Conservation (phyloP, 2,329 filamentous ascomycete genomes). For the Verticillium nonalfalfae region DNA sequence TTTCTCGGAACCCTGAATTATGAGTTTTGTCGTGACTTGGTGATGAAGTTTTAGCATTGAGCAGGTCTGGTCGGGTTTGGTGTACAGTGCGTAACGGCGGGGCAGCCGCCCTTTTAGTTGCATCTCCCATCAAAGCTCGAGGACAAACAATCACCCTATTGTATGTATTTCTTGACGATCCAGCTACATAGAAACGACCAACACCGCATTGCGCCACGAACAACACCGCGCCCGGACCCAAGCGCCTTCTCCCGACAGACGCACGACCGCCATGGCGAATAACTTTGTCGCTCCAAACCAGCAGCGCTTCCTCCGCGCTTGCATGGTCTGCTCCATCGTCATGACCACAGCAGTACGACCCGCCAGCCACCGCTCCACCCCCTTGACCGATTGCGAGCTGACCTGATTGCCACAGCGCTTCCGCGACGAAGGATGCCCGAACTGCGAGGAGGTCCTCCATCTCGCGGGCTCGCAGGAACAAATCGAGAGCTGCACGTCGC, state of each 20-base stretch:
- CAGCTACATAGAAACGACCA: not conserved
- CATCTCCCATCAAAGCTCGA: not conserved
- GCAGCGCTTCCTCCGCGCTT: constrained; percentile 84
- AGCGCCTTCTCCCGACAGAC: not conserved
- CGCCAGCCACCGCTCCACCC: constrained; percentile 7
- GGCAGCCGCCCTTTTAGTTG: not conserved
- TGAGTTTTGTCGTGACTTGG: not conserved
- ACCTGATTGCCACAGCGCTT: constrained; percentile 57
- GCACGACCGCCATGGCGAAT: constrained; percentile 26
- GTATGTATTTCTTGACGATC: not conserved
- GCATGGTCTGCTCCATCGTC: constrained; percentile 97
- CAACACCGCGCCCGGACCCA: not conserved
- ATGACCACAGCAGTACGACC: constrained; percentile 65
- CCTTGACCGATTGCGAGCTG: not conserved
- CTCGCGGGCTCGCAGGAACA: constrained; percentile 72
- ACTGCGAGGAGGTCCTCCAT: constrained; percentile 90
- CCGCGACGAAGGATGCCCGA: constrained; percentile 81
- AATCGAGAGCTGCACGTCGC: constrained; percentile 88
- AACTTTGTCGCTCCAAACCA: constrained; percentile 69
- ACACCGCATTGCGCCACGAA: not conserved
- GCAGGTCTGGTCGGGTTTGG: not conserved
- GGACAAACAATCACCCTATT: not conserved
- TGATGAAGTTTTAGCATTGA: not conserved
- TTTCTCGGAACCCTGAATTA: not conserved
- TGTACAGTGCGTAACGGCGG: not conserved